Evolutionary conservation across 164 flowering plant species (phyloP).

Genomic region (Protea cynaroides): DNA sequence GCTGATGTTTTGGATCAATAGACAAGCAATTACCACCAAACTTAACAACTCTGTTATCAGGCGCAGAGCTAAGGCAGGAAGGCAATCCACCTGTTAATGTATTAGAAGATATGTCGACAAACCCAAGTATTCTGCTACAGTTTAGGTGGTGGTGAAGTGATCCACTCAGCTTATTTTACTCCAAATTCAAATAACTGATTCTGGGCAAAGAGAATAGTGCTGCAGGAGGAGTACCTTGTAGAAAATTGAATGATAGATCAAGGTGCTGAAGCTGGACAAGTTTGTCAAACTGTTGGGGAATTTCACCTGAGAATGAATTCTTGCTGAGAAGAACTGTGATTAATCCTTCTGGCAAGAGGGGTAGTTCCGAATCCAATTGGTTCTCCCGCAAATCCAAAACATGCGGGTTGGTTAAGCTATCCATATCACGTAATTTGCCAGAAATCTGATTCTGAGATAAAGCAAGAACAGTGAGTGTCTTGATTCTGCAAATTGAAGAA

Average conservation of each 20-base stretch:
- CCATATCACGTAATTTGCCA: slow-evolving; percentile 70
- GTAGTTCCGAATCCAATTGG: slow-evolving; percentile 55
- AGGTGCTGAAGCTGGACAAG: slow-evolving; percentile 72
- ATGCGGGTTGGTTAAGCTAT: slow-evolving; percentile 43
- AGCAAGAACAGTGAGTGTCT: slow-evolving; percentile 44
- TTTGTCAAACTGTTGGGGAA: slow-evolving; percentile 50
- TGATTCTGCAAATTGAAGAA: slow-evolving; percentile 41
- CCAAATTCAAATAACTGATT: slow-evolving; percentile 75
- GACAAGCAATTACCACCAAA: slow-evolving; percentile 76
- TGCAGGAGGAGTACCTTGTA: slow-evolving; percentile 56
- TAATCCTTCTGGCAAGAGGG: slow-evolving; percentile 55
- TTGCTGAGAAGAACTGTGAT: slow-evolving; percentile 62
- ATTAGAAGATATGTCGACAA: slow-evolving; percentile 75
- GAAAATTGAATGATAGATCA: slow-evolving; percentile 67
- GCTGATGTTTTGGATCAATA: slow-evolving; percentile 39
- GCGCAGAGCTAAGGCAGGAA: slow-evolving; percentile 47
- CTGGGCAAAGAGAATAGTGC: slow-evolving; percentile 65
- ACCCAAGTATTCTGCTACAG: slow-evolving; percentile 68
- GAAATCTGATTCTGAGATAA: slow-evolving; percentile 63
- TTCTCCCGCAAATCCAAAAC: slow-evolving; percentile 82
- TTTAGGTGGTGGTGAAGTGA: slow-evolving; percentile 41
- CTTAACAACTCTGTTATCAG: slow-evolving; percentile 45
- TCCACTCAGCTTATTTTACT: slow-evolving; percentile 66
- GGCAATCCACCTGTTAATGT: slow-evolving; percentile 63
- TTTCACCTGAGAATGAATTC: slow-evolving; percentile 58